Evolutionary conservation across 768 basidiomycete genomes (phyloP).

Genomic region (Russula foetens): DNA sequence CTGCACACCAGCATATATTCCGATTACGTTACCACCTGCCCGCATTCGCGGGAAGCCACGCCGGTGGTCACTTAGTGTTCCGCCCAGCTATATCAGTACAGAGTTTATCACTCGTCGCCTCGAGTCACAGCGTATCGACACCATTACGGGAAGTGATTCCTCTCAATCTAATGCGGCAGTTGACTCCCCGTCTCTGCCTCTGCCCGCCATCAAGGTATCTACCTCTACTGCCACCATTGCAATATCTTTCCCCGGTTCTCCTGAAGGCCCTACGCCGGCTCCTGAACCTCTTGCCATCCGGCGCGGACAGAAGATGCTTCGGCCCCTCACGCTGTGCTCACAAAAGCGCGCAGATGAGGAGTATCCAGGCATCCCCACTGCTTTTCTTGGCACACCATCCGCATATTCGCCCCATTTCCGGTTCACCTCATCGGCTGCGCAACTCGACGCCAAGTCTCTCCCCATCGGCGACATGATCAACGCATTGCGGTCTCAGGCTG

Average conservation of each 20-base stretch:
- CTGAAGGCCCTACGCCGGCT: background rate
- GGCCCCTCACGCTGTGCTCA: constrained; percentile 24
- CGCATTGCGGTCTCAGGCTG: constrained; percentile 25
- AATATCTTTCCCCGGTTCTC: constrained; percentile 24
- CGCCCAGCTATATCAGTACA: constrained; percentile 16
- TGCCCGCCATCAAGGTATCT: constrained; percentile 30
- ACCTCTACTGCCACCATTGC: constrained; percentile 27
- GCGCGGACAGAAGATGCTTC: constrained; percentile 30
- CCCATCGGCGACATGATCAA: constrained; percentile 32
- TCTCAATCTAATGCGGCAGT: background rate
- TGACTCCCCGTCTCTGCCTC: constrained; percentile 5
- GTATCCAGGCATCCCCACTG: constrained; percentile 37
- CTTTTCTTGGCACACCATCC: constrained; percentile 34
- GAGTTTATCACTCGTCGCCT: constrained; percentile 12
- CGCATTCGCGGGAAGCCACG: constrained; percentile 7
- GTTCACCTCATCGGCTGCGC: background rate
- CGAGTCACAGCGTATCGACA: constrained; percentile 10
- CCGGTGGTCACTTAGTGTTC: constrained; percentile 18
- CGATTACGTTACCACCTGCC: background rate
- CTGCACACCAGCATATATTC: background rate
- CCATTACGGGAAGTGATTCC: background rate
- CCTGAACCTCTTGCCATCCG: constrained; percentile 31
- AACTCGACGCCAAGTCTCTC: constrained; percentile 20
- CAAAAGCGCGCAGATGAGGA: constrained; percentile 20
- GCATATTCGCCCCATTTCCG: constrained; percentile 28